These are phyloP conservation scores for Fraxinus excelsior DNA, from an alignment of 257 asterid genomes.

Conservation along the genomic window DNA sequence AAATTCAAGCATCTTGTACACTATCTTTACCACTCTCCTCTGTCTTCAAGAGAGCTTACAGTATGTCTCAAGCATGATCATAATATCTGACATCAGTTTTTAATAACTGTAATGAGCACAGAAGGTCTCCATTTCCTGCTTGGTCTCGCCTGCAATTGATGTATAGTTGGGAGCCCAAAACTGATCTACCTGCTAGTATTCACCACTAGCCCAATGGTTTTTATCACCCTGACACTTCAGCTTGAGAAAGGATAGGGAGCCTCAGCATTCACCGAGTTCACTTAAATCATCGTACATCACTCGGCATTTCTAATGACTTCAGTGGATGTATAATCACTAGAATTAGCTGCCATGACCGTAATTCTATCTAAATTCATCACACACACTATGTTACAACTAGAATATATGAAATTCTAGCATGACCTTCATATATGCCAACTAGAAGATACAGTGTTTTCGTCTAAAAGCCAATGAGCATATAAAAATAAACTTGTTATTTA, in stretches of 20 bases:
- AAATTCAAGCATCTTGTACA: neutral
- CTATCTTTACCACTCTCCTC: neutral
- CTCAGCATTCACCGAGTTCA: too few relatives aligned
- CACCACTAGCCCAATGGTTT: too few relatives aligned
- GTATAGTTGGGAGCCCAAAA: too few relatives aligned
- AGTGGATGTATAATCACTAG: neutral
- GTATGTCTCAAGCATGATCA: neutral
- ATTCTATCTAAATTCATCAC: neutral
- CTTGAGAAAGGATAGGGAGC: too few relatives aligned
- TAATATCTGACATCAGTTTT: neutral
- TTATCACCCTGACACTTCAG: too few relatives aligned
- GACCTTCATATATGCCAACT: neutral
- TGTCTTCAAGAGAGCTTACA: neutral
- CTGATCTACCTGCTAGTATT: too few relatives aligned
- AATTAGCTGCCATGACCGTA: neutral
- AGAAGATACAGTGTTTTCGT: neutral
- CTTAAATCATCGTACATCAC: neutral
- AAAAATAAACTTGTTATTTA: neutral
- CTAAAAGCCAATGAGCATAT: neutral
- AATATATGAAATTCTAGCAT: neutral
- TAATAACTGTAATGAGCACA: too few relatives aligned
- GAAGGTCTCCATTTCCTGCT: too few relatives aligned
- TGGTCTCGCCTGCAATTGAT: too few relatives aligned
- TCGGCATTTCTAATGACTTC: neutral
- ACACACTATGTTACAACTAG: neutral